These are phyloP conservation scores for Diaporthe sp. DNA, from an alignment of 2,329 filamentous ascomycete species.

Conservation along the genomic window DNA sequence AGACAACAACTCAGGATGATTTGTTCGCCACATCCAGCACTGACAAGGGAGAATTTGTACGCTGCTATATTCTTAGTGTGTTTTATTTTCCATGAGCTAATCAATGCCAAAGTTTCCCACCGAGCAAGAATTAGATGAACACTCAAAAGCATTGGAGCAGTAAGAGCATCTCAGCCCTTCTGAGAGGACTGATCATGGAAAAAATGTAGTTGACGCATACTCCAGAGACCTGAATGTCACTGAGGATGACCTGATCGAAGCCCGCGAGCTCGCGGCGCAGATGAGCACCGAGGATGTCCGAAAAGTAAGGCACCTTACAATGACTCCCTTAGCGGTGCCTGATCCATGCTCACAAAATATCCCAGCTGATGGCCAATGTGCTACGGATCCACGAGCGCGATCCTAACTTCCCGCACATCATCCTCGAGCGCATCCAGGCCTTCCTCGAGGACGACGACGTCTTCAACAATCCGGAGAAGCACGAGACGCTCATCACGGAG, in stretches of 20 bases:
- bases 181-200: fast-evolving
- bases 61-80: background rate
- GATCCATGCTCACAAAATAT: background rate
- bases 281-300: constrained; percentile 22
- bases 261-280: constrained; percentile 16
- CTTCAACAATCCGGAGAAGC: constrained; percentile 58
- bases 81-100: background rate
- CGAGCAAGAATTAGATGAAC: constrained; percentile 1
- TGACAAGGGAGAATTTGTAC: constrained; percentile 1
- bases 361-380: constrained; percentile 5
- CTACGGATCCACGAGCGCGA: constrained; percentile 56
- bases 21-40: constrained; percentile 3
- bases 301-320: constrained; percentile 5
- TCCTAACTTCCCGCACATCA: constrained; percentile 59
- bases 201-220: background rate
- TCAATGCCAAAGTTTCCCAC: background rate
- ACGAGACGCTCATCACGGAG: constrained; percentile 62
- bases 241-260: constrained; percentile 15
- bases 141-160: constrained; percentile 13
- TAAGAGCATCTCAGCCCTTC: background rate
- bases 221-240: constrained; percentile 14
- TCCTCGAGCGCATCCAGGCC: constrained; percentile 54
- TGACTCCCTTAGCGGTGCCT: background rate
- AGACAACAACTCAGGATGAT: constrained; percentile 4
- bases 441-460: constrained; percentile 61